These are phyloP conservation scores for Trametes villosa DNA, from an alignment of 768 basidiomycete genomes.

Conservation along the genomic window DNA sequence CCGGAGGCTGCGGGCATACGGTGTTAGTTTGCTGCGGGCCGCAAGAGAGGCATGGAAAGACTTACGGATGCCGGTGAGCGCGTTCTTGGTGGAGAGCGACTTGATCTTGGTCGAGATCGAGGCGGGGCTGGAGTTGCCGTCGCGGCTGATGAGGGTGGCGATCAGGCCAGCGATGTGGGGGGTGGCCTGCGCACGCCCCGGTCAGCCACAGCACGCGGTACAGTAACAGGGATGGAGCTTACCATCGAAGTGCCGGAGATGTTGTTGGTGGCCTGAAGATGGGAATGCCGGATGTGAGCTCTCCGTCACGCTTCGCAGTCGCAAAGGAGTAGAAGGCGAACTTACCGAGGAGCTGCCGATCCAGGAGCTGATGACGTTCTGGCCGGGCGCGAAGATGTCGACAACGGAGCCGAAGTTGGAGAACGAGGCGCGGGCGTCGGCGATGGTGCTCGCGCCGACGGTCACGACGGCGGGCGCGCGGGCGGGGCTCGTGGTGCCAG, in stretches of 20 bases:
- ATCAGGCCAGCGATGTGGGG: slow-evolving; percentile 47
- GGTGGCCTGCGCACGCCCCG: slow-evolving; percentile 41
- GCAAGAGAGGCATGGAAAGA: background rate
- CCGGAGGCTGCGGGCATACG: background rate
- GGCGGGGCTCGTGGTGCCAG: slow-evolving; percentile 47
- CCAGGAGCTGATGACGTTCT: slow-evolving; percentile 17
- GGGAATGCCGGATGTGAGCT: background rate
- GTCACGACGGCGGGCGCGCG: slow-evolving; percentile 41
- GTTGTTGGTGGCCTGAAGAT: slow-evolving; percentile 10
- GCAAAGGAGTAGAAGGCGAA: background rate
- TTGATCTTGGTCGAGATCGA: slow-evolving; percentile 35
- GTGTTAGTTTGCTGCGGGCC: background rate
- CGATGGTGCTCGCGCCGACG: slow-evolving; percentile 44
- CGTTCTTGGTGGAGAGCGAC: slow-evolving; percentile 34
- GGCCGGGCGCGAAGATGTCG: slow-evolving; percentile 47
- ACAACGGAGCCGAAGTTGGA: slow-evolving; percentile 50
- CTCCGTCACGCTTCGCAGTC: background rate
- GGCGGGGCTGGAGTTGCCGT: slow-evolving; percentile 39
- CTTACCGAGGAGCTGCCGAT: slow-evolving; percentile 13
- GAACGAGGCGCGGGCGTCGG: slow-evolving; percentile 40
- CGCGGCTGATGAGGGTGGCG: slow-evolving; percentile 40
- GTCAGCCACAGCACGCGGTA: background rate
- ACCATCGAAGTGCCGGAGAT: slow-evolving; percentile 30
- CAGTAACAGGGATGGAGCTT: background rate
- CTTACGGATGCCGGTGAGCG: slow-evolving; percentile 34